phyloP scores from a whole-genome alignment of 306 rosid genomes.

The Citrullus amarus region DNA sequence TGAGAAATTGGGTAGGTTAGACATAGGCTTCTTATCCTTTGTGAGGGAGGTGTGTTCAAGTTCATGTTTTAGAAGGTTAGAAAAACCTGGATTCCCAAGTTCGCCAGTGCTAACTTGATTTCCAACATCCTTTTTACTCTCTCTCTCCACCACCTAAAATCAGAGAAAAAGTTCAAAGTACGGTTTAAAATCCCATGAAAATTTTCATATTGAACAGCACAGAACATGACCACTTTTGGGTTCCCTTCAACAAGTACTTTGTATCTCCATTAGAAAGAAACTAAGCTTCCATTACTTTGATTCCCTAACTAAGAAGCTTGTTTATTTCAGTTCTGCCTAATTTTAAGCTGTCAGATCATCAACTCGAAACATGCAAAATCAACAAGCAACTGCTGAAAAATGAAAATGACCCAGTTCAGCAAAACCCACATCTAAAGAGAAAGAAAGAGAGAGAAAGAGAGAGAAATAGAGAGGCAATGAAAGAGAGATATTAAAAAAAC shows the following conservation, averaged over 20 bases:
- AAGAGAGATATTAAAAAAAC: background rate
- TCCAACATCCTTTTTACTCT: constrained; percentile 10
- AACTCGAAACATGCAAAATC: constrained; percentile 5
- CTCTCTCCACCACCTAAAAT: constrained; percentile 24
- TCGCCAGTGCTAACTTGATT: constrained; percentile 10
- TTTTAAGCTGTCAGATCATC: background rate
- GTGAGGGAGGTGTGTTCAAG: background rate
- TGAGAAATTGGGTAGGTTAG: background rate
- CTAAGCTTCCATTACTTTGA: background rate
- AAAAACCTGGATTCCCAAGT: constrained; percentile 20
- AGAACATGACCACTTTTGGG: background rate
- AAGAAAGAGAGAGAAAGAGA: background rate
- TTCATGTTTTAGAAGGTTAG: background rate
- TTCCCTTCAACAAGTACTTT: background rate
- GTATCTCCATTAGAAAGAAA: background rate
- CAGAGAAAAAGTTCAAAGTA: background rate
- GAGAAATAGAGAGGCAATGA: background rate
- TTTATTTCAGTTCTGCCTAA: background rate
- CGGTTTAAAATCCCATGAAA: background rate
- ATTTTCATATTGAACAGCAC: background rate
- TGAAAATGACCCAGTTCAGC: constrained; percentile 2
- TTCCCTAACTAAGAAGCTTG: background rate
- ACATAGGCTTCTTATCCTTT: background rate
- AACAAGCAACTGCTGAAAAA: background rate
- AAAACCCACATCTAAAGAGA: constrained; percentile 1